Conservation (phyloP, 331 rosid genomes). For the Cydonia oblonga region DNA sequence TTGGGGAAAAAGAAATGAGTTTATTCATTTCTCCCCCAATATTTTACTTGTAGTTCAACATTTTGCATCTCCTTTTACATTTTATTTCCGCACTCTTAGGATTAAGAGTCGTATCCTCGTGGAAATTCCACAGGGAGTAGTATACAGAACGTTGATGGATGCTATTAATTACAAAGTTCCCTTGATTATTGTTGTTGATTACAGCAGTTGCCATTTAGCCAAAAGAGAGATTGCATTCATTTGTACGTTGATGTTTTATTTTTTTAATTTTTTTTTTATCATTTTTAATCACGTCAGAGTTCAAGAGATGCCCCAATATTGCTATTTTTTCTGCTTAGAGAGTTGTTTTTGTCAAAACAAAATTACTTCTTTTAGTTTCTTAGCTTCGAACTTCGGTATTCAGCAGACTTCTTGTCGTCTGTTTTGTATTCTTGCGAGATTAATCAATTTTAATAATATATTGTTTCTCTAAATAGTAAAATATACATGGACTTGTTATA, state of each 20-base stretch:
- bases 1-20: not conserved
- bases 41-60: not conserved
- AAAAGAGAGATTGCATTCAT: not conserved
- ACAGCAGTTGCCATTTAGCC: not conserved
- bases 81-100: not conserved
- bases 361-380: not conserved
- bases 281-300: not conserved
- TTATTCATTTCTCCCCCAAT: not conserved
- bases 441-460: no score
- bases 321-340: not conserved
- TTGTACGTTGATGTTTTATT: not conserved
- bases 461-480: no score
- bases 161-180: not conserved
- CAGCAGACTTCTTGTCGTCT: not conserved
- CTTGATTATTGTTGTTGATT: not conserved
- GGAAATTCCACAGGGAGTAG: not conserved
- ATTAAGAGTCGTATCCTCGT: not conserved
- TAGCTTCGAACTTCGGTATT: not conserved
- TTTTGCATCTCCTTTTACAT: not conserved
- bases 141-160: not conserved
- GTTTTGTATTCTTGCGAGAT: no score
- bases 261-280: not conserved
- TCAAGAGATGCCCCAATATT: not conserved
- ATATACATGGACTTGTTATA: not conserved
- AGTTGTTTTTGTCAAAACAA: not conserved